Conservation (phyloP, 2,329 filamentous ascomycete species). For the Aphanoascus verrucosus region DNA sequence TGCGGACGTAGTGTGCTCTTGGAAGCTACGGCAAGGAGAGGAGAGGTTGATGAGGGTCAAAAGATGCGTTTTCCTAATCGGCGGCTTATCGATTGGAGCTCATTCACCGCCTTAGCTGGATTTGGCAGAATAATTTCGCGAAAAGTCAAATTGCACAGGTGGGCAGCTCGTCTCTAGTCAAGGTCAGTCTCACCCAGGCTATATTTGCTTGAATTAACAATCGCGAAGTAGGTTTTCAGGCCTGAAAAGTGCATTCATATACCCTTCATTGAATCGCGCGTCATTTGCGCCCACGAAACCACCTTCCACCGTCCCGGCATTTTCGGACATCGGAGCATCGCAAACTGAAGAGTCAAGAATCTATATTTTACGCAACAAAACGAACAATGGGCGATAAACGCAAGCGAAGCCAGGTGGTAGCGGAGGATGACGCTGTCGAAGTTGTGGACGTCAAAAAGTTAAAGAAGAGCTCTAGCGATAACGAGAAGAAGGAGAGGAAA, state of each 20-base stretch:
- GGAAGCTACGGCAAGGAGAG: too few species aligned
- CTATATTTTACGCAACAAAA: background rate
- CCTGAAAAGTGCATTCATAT: too few species aligned
- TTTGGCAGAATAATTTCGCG: conserved; percentile 10
- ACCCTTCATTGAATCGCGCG: too few species aligned
- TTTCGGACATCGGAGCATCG: background rate
- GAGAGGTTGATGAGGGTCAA: too few species aligned
- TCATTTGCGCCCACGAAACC: too few species aligned
- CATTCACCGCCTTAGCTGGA: background rate
- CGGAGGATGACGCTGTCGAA: conserved; percentile 13
- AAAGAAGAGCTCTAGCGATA: conserved; percentile 13
- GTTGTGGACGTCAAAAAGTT: conserved; percentile 13
- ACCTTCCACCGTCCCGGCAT: too few species aligned
- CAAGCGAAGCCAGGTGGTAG: conserved; percentile 13
- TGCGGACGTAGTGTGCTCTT: too few species aligned
- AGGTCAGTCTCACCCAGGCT: background rate
- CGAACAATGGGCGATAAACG: conserved; percentile 17
- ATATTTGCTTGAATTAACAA: too few species aligned
- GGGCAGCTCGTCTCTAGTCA: background rate
- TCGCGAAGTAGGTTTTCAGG: too few species aligned
- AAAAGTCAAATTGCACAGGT: conserved; percentile 2
- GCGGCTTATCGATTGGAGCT: too few species aligned
- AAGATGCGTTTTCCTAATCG: too few species aligned
- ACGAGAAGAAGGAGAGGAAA: conserved; percentile 13
- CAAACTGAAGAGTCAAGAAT: background rate